phyloP scores from a whole-genome alignment of 2,329 filamentous ascomycete genomes.

The Fusarium abutilonis region DNA sequence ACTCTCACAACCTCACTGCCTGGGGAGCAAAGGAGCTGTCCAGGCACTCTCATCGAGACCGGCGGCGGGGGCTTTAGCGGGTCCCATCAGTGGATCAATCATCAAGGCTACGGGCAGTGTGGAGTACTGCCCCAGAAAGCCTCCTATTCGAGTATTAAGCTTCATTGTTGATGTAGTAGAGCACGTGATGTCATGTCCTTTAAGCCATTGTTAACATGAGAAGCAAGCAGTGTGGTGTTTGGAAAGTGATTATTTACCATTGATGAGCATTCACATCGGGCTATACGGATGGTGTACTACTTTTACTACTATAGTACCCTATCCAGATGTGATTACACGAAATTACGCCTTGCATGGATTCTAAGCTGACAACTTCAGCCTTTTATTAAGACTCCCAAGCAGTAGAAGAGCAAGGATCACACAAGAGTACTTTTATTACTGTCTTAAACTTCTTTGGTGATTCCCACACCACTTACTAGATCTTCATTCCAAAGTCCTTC shows the following conservation, averaged over 20 bases:
- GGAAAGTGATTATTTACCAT: not conserved
- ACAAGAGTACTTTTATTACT: not conserved
- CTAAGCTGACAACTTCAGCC: not conserved
- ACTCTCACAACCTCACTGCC: too few relatives aligned
- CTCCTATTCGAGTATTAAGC: too few relatives aligned
- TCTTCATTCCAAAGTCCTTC: constrained; percentile 19
- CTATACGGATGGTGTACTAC: too few relatives aligned
- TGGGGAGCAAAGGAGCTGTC: too few relatives aligned
- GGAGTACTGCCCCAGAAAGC: not conserved
- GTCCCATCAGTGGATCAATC: not conserved
- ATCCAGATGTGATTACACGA: not conserved
- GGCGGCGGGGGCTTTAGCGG: constrained; percentile 13
- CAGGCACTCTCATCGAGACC: not conserved
- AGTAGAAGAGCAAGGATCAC: not conserved
- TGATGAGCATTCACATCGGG: not conserved
- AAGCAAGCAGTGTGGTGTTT: not conserved
- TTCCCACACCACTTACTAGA: not conserved
- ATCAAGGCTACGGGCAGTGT: not conserved
- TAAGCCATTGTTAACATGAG: not conserved
- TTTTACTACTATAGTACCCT: too few relatives aligned
- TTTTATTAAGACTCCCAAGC: not conserved
- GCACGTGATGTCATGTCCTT: constrained; percentile 7
- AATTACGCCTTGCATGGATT: not conserved
- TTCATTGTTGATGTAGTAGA: not conserved
- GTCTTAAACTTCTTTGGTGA: not conserved